These are phyloP conservation scores for Moesziomyces parantarcticus DNA, from an alignment of 1,284 basidiomycete species.

Conservation along the genomic window DNA sequence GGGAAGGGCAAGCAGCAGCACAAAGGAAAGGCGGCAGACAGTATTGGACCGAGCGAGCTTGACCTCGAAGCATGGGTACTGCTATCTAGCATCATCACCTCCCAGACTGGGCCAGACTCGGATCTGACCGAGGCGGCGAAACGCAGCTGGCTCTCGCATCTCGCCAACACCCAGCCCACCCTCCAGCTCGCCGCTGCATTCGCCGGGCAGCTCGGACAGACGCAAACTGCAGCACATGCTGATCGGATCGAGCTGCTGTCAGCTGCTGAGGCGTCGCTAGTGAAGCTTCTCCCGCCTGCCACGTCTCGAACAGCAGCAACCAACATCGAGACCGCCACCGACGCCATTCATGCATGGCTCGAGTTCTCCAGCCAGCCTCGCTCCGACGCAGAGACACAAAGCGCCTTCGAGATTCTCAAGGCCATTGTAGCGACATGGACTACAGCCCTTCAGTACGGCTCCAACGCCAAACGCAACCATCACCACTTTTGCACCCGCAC, in stretches of 20 bases:
- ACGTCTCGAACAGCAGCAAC: constrained; percentile 45
- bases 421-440: constrained; percentile 36
- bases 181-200: constrained; percentile 28
- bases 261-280: constrained; percentile 7
- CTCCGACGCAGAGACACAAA: constrained; percentile 4
- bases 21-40: background rate
- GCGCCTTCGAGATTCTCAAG: constrained; percentile 9
- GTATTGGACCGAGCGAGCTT: constrained; percentile 2
- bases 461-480: constrained; percentile 53
- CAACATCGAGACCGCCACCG: constrained; percentile 53
- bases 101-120: constrained; percentile 14
- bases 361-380: constrained; percentile 20
- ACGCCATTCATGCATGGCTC: constrained; percentile 46
- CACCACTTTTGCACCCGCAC: constrained; percentile 40
- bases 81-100: constrained; percentile 21
- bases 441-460: constrained; percentile 44
- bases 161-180: constrained; percentile 39
- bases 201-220: constrained; percentile 15
- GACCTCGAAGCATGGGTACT: constrained; percentile 47
- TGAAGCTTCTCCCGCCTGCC: constrained; percentile 35
- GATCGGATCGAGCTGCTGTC: constrained; percentile 6
- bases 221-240: background rate
- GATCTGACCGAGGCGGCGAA: constrained; percentile 33
- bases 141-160: constrained; percentile 40
- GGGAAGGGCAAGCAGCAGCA: constrained; percentile 27